Base-by-base conservation (phyloP, 306 rosid genomes). In the Acacia melanoxylon region DNA sequence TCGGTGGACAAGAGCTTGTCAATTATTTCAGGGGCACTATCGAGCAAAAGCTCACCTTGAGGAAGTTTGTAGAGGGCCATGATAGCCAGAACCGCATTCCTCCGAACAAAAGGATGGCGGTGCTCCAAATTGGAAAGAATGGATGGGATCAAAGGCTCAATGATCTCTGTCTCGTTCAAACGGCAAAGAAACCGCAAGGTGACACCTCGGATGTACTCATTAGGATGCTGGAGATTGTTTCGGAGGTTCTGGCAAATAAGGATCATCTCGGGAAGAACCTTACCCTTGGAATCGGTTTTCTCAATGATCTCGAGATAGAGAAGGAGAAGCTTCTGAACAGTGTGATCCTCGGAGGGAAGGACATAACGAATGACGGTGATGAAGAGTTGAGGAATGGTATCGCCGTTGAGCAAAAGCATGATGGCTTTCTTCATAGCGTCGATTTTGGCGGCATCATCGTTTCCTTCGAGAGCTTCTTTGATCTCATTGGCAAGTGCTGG, bases 221-320 rank as follows among this genome's bases (percentile, higher is more conserved):
- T 95, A 1, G 98, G 96, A 58, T 87, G 90, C 78, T 92, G 96
- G 10, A 95, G 97, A 25, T 95, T 95, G 87, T 95, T 95, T 41
- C 97, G 92, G 41, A 95, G 97, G 65, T 93, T 95, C 86, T 95
- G 99, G 82, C 99, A 95, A 59, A 95, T 95, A 65, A 95, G 92
- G 85, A 89, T 89, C 95, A 91, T 91, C 84, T 91, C 93, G 1
- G 95, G 95, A 0, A 91, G 89, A 37, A 88, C 83, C 54, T 88
- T 91, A n/a, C 99, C 99, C 0, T 78, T 82, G 3, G 99, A 87
- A 86, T 95, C 99, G 41, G 96, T 95, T 62, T 92, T 93, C 40
- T 95, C 99, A 1, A 91, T 93, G 90, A 93, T 93, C 92, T 95
- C 99, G 22, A 95, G 86, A 84, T 95, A 95, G 52, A 93, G 91